Conservation (phyloP, 495 filamentous ascomycete species). For the Trichoderma virens region DNA sequence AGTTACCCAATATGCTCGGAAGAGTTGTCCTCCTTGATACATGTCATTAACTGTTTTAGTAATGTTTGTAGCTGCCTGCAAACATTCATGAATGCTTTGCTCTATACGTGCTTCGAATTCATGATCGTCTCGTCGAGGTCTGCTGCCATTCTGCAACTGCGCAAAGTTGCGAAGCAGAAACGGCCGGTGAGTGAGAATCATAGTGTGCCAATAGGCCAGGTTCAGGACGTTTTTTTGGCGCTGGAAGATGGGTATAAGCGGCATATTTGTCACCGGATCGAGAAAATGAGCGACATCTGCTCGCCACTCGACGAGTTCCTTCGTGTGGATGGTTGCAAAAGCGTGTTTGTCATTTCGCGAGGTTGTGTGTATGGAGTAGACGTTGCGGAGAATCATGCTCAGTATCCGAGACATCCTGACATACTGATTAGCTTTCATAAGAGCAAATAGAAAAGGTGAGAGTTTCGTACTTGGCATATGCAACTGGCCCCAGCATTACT, state of each 20-base stretch:
- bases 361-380: conserved; percentile 19
- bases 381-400: conserved; percentile 18
- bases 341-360: conserved; percentile 13
- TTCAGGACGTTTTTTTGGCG: conserved; percentile 48
- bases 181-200: conserved; percentile 46
- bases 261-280: conserved; percentile 15
- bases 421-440: neutral
- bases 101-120: conserved; percentile 13
- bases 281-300: conserved; percentile 18
- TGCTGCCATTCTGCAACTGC: conserved; percentile 23
- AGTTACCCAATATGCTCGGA: conserved; percentile 23
- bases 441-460: neutral
- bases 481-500: conserved; percentile 35
- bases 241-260: conserved; percentile 22
- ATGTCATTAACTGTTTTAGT: conserved; percentile 20
- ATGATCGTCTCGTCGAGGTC: conserved; percentile 4
- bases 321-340: conserved; percentile 16
- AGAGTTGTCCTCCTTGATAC: conserved; percentile 16
- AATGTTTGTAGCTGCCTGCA: conserved; percentile 20
- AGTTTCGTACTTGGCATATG: conserved; percentile 13
- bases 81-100: conserved; percentile 18
- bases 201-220: conserved; percentile 46
- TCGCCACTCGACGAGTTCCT: conserved; percentile 17
- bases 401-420: conserved; percentile 18
- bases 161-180: conserved; percentile 47